These are phyloP conservation scores for Malassezia furfur DNA, from an alignment of 1,284 basidiomycete species.

Conservation along the genomic window DNA sequence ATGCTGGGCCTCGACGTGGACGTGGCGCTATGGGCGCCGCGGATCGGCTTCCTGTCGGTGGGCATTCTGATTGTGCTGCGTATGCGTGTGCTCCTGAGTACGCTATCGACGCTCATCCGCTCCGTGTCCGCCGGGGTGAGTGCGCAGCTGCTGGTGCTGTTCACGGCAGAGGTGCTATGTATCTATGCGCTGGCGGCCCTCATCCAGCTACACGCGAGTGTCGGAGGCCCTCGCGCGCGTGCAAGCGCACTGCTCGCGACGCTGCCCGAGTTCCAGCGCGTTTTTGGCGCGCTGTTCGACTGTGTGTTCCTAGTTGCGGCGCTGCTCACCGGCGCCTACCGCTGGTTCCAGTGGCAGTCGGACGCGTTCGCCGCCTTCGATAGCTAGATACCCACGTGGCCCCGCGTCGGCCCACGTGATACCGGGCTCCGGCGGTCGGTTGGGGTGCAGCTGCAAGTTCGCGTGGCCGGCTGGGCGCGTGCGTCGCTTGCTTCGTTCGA, in stretches of 20 bases:
- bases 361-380: conserved; percentile 2
- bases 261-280: conserved; percentile 49
- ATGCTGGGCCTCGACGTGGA: conserved; percentile 48
- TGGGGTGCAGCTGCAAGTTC: too few species aligned
- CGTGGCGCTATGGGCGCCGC: conserved; percentile 47
- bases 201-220: conserved; percentile 47
- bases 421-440: not conserved
- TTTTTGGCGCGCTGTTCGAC: conserved; percentile 49
- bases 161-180: conserved; percentile 50
- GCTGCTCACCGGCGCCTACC: conserved; percentile 21
- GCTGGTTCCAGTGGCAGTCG: conserved; percentile 13
- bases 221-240: not conserved
- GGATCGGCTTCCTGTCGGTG: conserved; percentile 48
- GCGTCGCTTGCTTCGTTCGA: too few species aligned
- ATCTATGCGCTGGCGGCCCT: conserved; percentile 51
- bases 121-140: conserved; percentile 48
- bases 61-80: conserved; percentile 49
- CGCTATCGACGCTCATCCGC: conserved; percentile 46
- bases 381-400: conserved; percentile 1
- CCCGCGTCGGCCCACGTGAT: not conserved
- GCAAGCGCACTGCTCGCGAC: conserved; percentile 40
- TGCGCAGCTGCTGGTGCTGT: conserved; percentile 50
- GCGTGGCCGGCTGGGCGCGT: too few species aligned
- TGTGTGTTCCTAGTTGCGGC: conserved; percentile 48
- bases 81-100: conserved; percentile 48